Base-by-base conservation (phyloP, 257 asterid species). In the Linderniella brevidens region DNA sequence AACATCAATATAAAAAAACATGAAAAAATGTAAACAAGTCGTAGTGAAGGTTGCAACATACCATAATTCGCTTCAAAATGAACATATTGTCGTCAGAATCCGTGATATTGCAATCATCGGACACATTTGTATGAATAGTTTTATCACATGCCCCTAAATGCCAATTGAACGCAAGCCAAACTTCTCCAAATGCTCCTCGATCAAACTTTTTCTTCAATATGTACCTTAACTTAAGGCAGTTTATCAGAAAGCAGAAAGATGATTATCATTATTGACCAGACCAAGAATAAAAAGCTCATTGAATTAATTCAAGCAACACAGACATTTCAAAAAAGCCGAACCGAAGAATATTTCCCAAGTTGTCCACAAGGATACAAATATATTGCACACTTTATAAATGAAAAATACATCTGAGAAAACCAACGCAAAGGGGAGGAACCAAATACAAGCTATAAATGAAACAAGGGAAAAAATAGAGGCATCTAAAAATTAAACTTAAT, bases 91-190 rank as follows among this genome's bases (percentile, higher is more conserved):
- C 70, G 67, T 68, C 68, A 53, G 77, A 56, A 56, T 64, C 19
- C 51, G 69, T 69, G 52, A 48, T 61, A 54, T 63, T 60, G 66
- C 68, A 67, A 61, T 63, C 79, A 56, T 74, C 79, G 55, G 56
- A 60, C 32, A 52, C 50, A 50, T 57, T 58, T 46, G 63, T 54
- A 53, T 39, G 58, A 35, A 54, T 35, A 53, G 59, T 60, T 59
- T 71, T 71, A n/a, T 65, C 72, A 66, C 64, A 37, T 32, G 62
- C 56, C 52, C 75, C 64, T 25, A 35, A 79, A 46, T 90, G 78
- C 98, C 95, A 90, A 48, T 70, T 68, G 67, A 90, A 81, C 65
- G 98, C 98, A 55, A 90, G 80, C 98, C 98, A 90, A 69, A 90
- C 98, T 77, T 88, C 98, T 54, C 98, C 98, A 68, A 63, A 88